phyloP scores from a whole-genome alignment of 768 basidiomycete genomes.

The Gymnopilus junonius region DNA sequence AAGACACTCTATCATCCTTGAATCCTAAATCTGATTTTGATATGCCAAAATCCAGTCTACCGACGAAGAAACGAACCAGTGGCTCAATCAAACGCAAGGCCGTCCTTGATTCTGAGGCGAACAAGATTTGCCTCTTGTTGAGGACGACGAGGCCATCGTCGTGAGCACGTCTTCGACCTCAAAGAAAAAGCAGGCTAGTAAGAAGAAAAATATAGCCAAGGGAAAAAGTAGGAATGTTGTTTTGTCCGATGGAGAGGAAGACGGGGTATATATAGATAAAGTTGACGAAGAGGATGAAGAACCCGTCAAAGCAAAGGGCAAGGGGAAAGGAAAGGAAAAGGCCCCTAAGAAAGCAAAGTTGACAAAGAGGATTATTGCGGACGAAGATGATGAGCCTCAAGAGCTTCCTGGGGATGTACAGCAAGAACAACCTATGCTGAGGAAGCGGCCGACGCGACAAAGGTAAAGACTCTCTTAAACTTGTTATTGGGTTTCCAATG shows the following conservation, averaged over 20 bases:
- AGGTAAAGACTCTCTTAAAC: constrained; percentile 17
- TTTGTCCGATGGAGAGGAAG: constrained; percentile 39
- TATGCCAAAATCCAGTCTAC: constrained; percentile 4
- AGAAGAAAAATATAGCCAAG: constrained; percentile 24
- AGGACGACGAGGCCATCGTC: constrained; percentile 11
- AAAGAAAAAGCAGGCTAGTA: constrained; percentile 19
- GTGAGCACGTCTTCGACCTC: constrained; percentile 11
- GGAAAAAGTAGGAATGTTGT: constrained; percentile 28
- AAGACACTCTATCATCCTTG: too few species aligned
- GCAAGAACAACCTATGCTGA: background rate
- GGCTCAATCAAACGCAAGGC: constrained; percentile 30
- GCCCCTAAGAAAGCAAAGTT: constrained; percentile 15
- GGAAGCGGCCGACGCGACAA: constrained; percentile 16
- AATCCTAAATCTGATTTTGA: background rate
- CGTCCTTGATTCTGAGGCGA: constrained; percentile 23
- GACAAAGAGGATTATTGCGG: constrained; percentile 4
- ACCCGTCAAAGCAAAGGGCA: constrained; percentile 10
- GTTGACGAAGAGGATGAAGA: background rate
- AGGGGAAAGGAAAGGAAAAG: constrained; percentile 17
- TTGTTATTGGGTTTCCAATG: background rate
- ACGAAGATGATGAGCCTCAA: constrained; percentile 11
- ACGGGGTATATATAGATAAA: constrained; percentile 4
- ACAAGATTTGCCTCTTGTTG: constrained; percentile 16
- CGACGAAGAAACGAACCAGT: constrained; percentile 7
- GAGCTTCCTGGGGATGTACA: background rate